Percentiles rank a stretch among this genome's conserved stretches.
Evolutionary conservation across 2,329 filamentous ascomycete species (phyloP).

Genomic region (Escovopsis weberi): DNA sequence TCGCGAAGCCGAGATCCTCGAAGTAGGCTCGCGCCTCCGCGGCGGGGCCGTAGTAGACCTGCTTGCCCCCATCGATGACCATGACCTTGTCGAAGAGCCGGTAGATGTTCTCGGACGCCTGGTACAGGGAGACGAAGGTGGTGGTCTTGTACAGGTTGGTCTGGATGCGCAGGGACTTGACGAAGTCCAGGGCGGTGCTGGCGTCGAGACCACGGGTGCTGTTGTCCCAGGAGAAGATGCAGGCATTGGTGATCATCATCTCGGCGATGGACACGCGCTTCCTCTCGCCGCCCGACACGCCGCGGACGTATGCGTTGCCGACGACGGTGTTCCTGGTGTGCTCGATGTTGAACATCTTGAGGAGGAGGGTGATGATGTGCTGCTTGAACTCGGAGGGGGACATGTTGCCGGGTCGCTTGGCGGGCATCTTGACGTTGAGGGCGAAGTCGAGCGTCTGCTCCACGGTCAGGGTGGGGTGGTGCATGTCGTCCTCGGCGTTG

Average conservation of each 20-base stretch:
- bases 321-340: slow-evolving; percentile 77
- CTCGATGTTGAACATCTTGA: slow-evolving; percentile 91
- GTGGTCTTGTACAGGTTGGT: slow-evolving; percentile 74
- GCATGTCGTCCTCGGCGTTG: slow-evolving; percentile 66
- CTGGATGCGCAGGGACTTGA: slow-evolving; percentile 59
- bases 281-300: slow-evolving; percentile 65
- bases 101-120: slow-evolving; percentile 73
- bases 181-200: slow-evolving; percentile 52
- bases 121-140: slow-evolving; percentile 76
- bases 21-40: slow-evolving; percentile 59
- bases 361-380: slow-evolving; percentile 55
- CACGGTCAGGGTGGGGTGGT: slow-evolving; percentile 74
- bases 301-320: slow-evolving; percentile 67
- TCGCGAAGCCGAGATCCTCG: slow-evolving; percentile 59
- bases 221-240: slow-evolving; percentile 64
- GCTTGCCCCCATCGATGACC: slow-evolving; percentile 60
- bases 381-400: slow-evolving; percentile 62
- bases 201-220: slow-evolving; percentile 55
- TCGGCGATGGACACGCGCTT: slow-evolving; percentile 75
- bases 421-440: slow-evolving; percentile 69
- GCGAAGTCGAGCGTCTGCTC: slow-evolving; percentile 79
- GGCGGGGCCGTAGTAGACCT: slow-evolving; percentile 62
- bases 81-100: slow-evolving; percentile 71
- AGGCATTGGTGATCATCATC: slow-evolving; percentile 62
- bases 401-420: slow-evolving; percentile 61